Conservation (phyloP, 2,329 filamentous ascomycete genomes). For the Aurifilum marmelostoma region DNA sequence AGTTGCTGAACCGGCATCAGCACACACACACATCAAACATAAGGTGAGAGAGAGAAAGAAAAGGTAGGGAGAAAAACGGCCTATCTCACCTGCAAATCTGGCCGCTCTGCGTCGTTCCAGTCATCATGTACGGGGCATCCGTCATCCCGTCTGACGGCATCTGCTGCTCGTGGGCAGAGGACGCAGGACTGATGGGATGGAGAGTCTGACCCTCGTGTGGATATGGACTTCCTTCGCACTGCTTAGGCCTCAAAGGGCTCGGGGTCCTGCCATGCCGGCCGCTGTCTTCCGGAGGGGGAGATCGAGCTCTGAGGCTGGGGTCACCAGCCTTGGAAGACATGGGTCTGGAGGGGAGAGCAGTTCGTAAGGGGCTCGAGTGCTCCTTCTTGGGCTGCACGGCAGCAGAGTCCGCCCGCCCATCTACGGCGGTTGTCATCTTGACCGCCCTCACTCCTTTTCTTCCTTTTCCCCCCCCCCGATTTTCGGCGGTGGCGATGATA, state of each 20-base stretch:
- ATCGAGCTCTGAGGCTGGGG: constrained; percentile 29
- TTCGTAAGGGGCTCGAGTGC: constrained; percentile 24
- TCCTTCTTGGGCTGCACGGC: constrained; percentile 22
- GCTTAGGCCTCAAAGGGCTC: constrained; percentile 22
- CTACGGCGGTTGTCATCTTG: constrained; percentile 30
- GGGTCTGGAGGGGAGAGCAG: constrained; percentile 34
- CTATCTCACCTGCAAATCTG: constrained; percentile 71
- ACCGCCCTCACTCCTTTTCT: constrained; percentile 7
- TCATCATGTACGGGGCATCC: constrained; percentile 15
- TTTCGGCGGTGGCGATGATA: neutral
- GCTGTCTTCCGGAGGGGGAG: constrained; percentile 34
- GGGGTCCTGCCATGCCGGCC: constrained; percentile 26
- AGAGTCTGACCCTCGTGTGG: constrained; percentile 28
- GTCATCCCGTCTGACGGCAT: constrained; percentile 22
- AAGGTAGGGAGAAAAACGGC: constrained; percentile 11
- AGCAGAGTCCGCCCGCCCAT: constrained; percentile 21
- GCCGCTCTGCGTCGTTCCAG: constrained; percentile 49
- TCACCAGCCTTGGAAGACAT: constrained; percentile 31
- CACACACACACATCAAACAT: constrained; percentile 9
- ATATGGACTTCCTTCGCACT: constrained; percentile 25
- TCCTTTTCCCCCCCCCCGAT: neutral
- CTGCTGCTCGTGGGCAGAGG: constrained; percentile 23
- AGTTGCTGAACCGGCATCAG: constrained; percentile 68
- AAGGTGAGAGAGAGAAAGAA: neutral
- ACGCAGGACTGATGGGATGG: constrained; percentile 28